Evolutionary conservation across 805 yeast genomes (phyloP), one percentile per base, ranked within the genome.

Genomic region (Yamadazyma akitaensis): DNA sequence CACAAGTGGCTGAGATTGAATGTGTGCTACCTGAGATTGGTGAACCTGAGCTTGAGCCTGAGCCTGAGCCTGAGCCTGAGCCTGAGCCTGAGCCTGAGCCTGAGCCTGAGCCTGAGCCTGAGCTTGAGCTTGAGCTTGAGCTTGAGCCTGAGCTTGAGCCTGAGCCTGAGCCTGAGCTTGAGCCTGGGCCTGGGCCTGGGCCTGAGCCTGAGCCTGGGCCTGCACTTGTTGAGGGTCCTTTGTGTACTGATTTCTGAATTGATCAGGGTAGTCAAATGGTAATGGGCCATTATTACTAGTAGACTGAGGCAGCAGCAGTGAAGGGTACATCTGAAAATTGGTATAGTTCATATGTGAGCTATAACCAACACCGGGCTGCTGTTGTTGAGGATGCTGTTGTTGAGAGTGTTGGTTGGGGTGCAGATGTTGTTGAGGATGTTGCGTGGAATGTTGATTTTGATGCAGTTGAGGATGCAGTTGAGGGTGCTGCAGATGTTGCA

Each of bases 201-300:
- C 47, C 31, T 38, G 45, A 11, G 43, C 50, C 25, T 49, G 50
- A n/a, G 51, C 52, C 18, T 49, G 53, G 12, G 40, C 47, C 14
- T 40, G 43, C 9, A 25, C 43, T 24, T 50, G 53, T 40, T 56
- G 64, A 43, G 56, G 51, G 44, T 60, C 63, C 33, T 59, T 60
- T 31, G 61, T 58, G 39, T 59, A 59, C 14, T 56, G 60, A 13
- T 57, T 58, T 37, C 64, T 50, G 34, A 60, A 53, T 34, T 55
- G 65, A 16, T 57, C 53, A 13, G 48, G 36, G 33, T 51, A 51
- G 17, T 51, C 53, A 37, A 47, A 47, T 12, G 49, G 49, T 5
- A 46, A 21, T 11, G 44, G 11, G n/a, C 25, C 14, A 12, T 28
- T 26, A 13, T 44, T 28, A n/a, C 14, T 28, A n/a, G 42, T 16